Percentiles rank a stretch among this genome's conserved stretches.
Conservation (phyloP, 371 early-diverging fungal genomes). For the Chytridium lagenaria region DNA sequence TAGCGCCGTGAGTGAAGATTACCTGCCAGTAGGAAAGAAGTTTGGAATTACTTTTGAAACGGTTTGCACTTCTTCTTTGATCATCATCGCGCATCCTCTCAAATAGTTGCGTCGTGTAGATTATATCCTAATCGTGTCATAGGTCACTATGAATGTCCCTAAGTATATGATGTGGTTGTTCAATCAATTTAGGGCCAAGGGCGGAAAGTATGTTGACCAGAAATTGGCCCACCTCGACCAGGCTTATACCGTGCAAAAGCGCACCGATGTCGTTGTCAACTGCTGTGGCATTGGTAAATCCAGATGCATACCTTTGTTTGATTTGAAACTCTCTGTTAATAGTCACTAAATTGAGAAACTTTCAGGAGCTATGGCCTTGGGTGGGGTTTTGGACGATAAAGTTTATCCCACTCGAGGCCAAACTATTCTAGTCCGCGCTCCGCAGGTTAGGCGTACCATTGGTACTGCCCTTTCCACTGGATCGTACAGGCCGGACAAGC, state of each 20-base stretch:
- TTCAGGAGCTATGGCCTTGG: slow-evolving; percentile 62
- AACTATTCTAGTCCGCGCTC: slow-evolving; percentile 67
- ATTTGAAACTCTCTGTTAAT: too few species aligned
- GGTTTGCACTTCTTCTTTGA: not conserved
- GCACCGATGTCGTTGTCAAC: slow-evolving; percentile 68
- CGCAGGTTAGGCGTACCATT: slow-evolving; percentile 59
- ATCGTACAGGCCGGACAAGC: slow-evolving; percentile 28
- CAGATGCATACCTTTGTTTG: not conserved
- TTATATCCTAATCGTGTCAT: not conserved
- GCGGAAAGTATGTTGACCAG: slow-evolving; percentile 58
- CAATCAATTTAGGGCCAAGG: slow-evolving; percentile 55
- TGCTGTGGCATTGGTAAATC: slow-evolving; percentile 72
- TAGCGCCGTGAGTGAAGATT: slow-evolving; percentile 14
- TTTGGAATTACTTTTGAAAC: slow-evolving; percentile 42
- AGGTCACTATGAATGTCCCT: slow-evolving; percentile 60
- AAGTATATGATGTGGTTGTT: slow-evolving; percentile 71
- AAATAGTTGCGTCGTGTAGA: slow-evolving; percentile 10
- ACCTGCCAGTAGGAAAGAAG: slow-evolving; percentile 36
- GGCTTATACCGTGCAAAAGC: slow-evolving; percentile 11
- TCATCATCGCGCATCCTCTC: slow-evolving; percentile 20
- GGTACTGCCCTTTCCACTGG: slow-evolving; percentile 31
- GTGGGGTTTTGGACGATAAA: slow-evolving; percentile 70
- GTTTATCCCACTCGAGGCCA: slow-evolving; percentile 80
- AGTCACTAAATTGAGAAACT: too few species aligned
- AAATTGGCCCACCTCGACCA: slow-evolving; percentile 62